Conservation (phyloP, 441 rosid species). For the Populus tomentosa region DNA sequence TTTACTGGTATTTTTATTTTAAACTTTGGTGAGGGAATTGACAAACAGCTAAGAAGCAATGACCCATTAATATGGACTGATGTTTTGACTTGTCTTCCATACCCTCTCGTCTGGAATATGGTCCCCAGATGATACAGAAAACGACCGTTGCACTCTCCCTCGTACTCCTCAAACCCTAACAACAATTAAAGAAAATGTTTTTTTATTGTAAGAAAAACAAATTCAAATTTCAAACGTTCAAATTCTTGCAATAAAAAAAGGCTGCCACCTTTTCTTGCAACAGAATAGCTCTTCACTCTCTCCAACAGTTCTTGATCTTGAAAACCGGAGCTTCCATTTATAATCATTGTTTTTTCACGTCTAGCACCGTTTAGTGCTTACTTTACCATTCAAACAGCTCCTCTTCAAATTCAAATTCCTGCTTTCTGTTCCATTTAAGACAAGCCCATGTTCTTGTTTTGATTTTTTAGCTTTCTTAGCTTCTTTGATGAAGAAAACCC, state of each 20-base stretch:
- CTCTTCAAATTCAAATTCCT: slow-evolving; percentile 19
- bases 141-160: slow-evolving; percentile 35
- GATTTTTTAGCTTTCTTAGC: neutral
- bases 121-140: slow-evolving; percentile 19
- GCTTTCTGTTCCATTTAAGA: neutral
- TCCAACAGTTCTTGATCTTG: slow-evolving; percentile 3
- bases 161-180: slow-evolving; percentile 2
- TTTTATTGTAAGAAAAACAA: neutral
- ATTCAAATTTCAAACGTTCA: slow-evolving; percentile 62
- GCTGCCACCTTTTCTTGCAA: slow-evolving; percentile 23
- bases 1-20: too few species aligned
- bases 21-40: neutral
- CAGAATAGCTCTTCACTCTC: neutral
- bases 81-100: neutral
- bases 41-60: neutral
- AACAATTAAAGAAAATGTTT: neutral
- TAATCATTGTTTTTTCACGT: neutral
- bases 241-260: slow-evolving; percentile 25
- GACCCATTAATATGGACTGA: neutral
- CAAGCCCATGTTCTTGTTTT: neutral
- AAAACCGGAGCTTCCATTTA: slow-evolving; percentile 16
- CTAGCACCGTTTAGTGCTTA: neutral
- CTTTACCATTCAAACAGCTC: neutral
- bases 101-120: neutral
- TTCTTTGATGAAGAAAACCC: neutral